Base-by-base conservation (phyloP, 1,284 basidiomycete genomes). In the Farysia itapuensis region DNA sequence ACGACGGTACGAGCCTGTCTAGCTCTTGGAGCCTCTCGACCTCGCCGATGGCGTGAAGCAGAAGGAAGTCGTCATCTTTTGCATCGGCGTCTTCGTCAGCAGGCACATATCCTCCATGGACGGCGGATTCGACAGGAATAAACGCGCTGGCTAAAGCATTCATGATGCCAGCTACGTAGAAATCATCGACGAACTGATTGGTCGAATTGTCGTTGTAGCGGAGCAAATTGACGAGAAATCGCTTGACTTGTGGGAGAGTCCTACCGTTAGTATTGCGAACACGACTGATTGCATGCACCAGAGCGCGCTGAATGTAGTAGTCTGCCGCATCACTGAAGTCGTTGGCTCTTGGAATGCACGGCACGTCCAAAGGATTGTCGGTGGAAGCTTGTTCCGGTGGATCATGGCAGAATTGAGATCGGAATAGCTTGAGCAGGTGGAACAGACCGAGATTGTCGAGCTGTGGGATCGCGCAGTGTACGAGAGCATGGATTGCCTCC, bases 161-260 rank as follows among this genome's bases (percentile, higher is more conserved):
- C 44, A 97, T 88, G 53, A 94, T 81, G 2, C 88, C 85, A 52
- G 89, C 90, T 14, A 96, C 85, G 76, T 95, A 97, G 66, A 88
- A 86, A 5, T 88, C 90, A 76, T 97, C 94, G 25, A 90, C 89
- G 69, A 86, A 94, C 86, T 91, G 70, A 22, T 96, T 97, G 15
- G 85, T 83, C 3, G 90, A 92, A 74, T 97, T 98, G 78, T 97
- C 93, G 76, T 98, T 97, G 76, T 90, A 91, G 3, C 86, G 83
- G 14, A 98, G 80, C 59, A 95, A 85, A 71, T 95, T 90, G 60
- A 95, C 86, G 32, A 98, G 80, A 74, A 95, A 91, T 47, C 86
- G 86, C 43, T 91, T 85, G n/a, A 95, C 89, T 47, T 92, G 84
- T 0, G 86, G 83, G 25, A 90, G 89, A 0, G 90, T 87, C 75